Base-by-base conservation (phyloP, 2,329 filamentous ascomycete genomes). In the Pseudogymnoascus destructans region DNA sequence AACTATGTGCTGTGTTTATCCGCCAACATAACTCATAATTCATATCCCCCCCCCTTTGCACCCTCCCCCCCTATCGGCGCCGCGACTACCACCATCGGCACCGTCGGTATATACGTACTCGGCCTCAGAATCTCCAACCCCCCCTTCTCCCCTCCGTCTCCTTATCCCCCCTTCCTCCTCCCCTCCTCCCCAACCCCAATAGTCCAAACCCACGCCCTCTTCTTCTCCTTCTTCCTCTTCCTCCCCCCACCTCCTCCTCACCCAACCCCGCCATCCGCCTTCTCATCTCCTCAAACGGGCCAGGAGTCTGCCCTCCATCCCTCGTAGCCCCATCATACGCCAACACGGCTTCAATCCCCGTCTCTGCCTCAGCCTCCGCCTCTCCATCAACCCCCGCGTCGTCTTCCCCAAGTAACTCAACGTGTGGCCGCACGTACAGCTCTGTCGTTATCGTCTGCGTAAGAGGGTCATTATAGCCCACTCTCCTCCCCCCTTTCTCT, bases 151-250 rank as follows among this genome's bases (percentile, higher is more conserved):
- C 30, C 73, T 70, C 58, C 73, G 71, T 54, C 9, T 38, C 19
- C 13, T 35, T 13, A n/a, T n/a, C 1, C 32, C 32, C 3, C 32
- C 32, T 5, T 74, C 71, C 11, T 73, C 71, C 6, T 74, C 75
- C 9, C 71, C 3, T 70, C 71, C 1, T 69, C 70, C 1, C 79
- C 78, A 60, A 76, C 75, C 2, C 77, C 79, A 46, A 85, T 83
- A 1, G 82, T 85, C 82, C 82, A 85, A 33, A 82, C 78, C 82
- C 81, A 85, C 42, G 77, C 77, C 10, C 81, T 73, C 69, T 79
- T 82, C 74, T 81, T 84, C 63, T 84, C 81, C 66, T 73, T 66
- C 30, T 71, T 70, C 67, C 75, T 80, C 8, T 76, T 73, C 67
- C 81, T 82, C n/a, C 75, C 74, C 61, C 55, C 1, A 32, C 64